These are phyloP conservation scores for Trypanosoma cruzi DNA, from an alignment of 208 protist genomes.

Conservation along the genomic window DNA sequence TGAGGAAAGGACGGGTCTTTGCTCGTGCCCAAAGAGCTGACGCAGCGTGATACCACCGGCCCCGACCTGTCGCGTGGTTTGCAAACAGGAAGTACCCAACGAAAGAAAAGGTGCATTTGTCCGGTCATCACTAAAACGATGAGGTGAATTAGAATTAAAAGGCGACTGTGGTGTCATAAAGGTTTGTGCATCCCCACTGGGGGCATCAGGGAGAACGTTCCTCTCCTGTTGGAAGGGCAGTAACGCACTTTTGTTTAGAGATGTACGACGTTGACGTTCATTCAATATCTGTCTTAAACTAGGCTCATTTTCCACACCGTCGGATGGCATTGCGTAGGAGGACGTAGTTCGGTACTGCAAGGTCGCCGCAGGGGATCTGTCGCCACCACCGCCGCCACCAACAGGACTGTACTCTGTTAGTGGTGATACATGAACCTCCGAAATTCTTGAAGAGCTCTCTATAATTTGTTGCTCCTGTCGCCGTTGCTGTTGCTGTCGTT, in stretches of 20 bases:
- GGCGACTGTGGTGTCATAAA: background rate
- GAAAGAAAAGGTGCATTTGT: background rate
- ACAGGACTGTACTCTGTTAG: constrained; percentile 18
- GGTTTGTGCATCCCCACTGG: background rate
- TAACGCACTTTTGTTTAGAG: background rate
- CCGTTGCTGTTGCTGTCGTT: background rate
- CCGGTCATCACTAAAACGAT: constrained; percentile 6
- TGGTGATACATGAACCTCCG: constrained; percentile 26
- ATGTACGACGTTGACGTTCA: background rate
- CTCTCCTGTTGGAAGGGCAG: background rate
- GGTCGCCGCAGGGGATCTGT: background rate
- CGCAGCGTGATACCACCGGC: constrained; percentile 7
- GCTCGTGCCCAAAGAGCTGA: constrained; percentile 13
- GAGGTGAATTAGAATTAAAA: background rate
- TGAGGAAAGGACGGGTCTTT: background rate
- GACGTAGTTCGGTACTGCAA: background rate
- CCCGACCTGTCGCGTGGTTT: background rate
- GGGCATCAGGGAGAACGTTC: background rate
- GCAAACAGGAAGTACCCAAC: background rate
- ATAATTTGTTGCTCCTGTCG: background rate
- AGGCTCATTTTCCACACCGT: constrained; percentile 4
- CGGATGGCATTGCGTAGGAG: background rate
- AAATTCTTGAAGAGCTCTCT: constrained; percentile 8
- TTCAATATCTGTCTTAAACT: constrained; percentile 2
- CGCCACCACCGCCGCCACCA: background rate